Evolutionary conservation across 805 yeast species (phyloP).

Genomic region (Helenozyma rhizophorensis): DNA sequence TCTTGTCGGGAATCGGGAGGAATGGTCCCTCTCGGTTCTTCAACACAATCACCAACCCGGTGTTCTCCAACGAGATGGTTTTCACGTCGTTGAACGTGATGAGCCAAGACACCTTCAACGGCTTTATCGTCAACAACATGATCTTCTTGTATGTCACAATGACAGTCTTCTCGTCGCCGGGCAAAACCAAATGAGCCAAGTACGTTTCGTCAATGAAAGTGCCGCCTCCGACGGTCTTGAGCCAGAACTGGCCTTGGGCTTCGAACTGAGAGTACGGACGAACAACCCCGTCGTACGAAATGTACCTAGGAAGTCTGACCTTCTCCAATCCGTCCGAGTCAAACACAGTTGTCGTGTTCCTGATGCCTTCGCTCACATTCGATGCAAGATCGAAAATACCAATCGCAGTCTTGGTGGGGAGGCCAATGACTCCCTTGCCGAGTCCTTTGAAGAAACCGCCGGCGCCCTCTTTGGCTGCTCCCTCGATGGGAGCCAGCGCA

Average conservation of each 20-base stretch:
- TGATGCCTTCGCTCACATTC: constrained; percentile 89
- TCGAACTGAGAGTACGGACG: constrained; percentile 74
- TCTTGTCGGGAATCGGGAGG: constrained; percentile 70
- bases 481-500: constrained; percentile 86
- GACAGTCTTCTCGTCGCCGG: constrained; percentile 76
- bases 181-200: constrained; percentile 77
- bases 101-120: constrained; percentile 66
- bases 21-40: constrained; percentile 48
- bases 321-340: constrained; percentile 74
- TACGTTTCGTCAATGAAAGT: constrained; percentile 66
- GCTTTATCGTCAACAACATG: constrained; percentile 59
- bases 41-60: constrained; percentile 70
- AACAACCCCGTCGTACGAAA: constrained; percentile 68
- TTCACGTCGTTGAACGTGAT: constrained; percentile 60
- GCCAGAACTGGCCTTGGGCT: constrained; percentile 92
- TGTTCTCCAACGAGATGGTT: constrained; percentile 68
- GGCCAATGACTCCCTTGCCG: constrained; percentile 91
- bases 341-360: constrained; percentile 86
- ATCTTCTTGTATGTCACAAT: constrained; percentile 71
- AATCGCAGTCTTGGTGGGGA: constrained; percentile 95
- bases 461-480: constrained; percentile 86
- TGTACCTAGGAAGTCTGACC: constrained; percentile 76
- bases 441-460: constrained; percentile 89
- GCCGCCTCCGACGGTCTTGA: constrained; percentile 82
- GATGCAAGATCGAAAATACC: constrained; percentile 92